Conservation (phyloP, 257 asterid species). For the Osmanthus fragrans region DNA sequence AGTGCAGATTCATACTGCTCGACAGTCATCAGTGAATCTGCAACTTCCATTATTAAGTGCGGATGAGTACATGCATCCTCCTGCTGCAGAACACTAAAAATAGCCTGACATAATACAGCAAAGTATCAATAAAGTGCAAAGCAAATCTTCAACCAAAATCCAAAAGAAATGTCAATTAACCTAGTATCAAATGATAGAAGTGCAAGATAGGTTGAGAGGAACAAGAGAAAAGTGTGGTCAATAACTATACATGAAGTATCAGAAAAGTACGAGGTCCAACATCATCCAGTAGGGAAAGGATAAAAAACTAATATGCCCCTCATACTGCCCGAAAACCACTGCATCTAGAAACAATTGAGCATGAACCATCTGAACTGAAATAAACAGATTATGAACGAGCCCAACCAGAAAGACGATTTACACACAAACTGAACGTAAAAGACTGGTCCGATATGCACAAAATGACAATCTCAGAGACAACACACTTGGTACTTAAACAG, state of each 20-base stretch:
- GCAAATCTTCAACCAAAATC: conserved; percentile 17
- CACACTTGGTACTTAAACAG: neutral
- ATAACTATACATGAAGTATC: neutral
- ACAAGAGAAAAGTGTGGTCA: conserved; percentile 7
- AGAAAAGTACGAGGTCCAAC: neutral
- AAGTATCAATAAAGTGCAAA: conserved; percentile 24
- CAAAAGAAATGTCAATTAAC: neutral
- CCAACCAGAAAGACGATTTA: neutral
- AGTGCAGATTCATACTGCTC: conserved; percentile 57
- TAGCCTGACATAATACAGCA: conserved; percentile 40
- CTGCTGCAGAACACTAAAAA: conserved; percentile 44
- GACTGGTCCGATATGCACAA: conserved; percentile 2
- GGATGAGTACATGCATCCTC: conserved; percentile 44
- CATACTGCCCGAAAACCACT: neutral
- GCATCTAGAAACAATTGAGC: neutral
- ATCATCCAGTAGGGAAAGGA: neutral
- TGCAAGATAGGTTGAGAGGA: conserved; percentile 2
- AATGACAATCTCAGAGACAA: neutral
- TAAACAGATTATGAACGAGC: conserved; percentile 8
- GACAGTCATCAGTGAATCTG: conserved; percentile 58
- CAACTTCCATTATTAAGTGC: conserved; percentile 56
- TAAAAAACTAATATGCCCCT: neutral
- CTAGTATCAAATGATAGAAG: conserved; percentile 7
- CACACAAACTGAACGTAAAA: neutral
- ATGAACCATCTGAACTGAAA: conserved; percentile 1